Conservation (phyloP, 352 stramenopile species). For the Globisporangium apiculatum region DNA sequence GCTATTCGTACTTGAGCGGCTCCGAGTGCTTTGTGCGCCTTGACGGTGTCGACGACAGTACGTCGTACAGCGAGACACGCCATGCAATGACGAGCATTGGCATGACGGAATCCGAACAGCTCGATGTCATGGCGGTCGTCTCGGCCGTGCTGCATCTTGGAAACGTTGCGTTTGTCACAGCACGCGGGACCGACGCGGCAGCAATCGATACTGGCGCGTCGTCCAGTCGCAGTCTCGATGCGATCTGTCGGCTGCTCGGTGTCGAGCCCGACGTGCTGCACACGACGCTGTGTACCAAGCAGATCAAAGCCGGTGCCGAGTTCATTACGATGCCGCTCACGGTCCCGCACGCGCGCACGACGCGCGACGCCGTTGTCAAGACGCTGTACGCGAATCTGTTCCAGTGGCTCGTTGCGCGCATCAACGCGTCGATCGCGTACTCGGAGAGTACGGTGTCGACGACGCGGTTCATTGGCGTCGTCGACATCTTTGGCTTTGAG, state of each 20-base stretch:
- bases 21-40: constrained; percentile 64
- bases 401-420: constrained; percentile 92
- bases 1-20: constrained; percentile 85
- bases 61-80: constrained; percentile 68
- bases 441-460: constrained; percentile 32
- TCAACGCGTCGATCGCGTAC: constrained; percentile 90
- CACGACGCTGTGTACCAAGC: constrained; percentile 64
- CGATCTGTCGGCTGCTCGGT: constrained; percentile 78
- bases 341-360: constrained; percentile 59
- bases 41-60: constrained; percentile 72
- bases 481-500: constrained; percentile 91
- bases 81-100: constrained; percentile 81
- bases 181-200: constrained; percentile 63
- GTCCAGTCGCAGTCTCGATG: constrained; percentile 42
- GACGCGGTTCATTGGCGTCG: constrained; percentile 83
- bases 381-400: constrained; percentile 88
- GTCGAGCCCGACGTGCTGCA: constrained; percentile 49
- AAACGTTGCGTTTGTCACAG: constrained; percentile 71
- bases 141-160: constrained; percentile 84
- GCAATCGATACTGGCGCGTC: constrained; percentile 25
- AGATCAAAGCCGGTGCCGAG: constrained; percentile 72
- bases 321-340: constrained; percentile 68
- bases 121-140: constrained; percentile 77
- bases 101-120: constrained; percentile 67
- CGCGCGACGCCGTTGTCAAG: constrained; percentile 82